These are phyloP conservation scores for Colletotrichum gloeosporioides DNA, from an alignment of 2,329 filamentous ascomycete genomes.

Conservation along the genomic window DNA sequence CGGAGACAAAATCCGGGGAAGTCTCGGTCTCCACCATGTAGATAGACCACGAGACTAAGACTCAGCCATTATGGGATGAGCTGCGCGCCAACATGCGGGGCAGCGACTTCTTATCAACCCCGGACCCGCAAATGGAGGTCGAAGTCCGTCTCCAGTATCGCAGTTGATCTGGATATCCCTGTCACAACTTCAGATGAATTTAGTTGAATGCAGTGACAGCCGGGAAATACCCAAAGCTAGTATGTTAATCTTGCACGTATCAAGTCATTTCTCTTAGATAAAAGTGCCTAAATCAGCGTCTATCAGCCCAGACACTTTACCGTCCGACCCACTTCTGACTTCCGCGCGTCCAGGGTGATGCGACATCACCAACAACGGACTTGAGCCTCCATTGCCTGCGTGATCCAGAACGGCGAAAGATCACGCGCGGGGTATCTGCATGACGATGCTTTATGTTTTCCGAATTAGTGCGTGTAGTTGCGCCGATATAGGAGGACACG, in stretches of 20 bases:
- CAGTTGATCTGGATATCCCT: background rate
- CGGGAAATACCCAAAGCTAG: background rate
- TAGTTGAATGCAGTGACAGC: background rate
- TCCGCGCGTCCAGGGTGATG: background rate
- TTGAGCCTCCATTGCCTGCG: background rate
- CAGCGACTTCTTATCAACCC: background rate
- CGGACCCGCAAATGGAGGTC: slow-evolving; percentile 9
- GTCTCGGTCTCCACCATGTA: background rate
- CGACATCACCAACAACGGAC: background rate
- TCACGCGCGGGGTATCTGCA: background rate
- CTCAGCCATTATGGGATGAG: background rate
- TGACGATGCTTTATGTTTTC: background rate
- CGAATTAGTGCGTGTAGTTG: background rate
- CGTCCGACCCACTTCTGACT: background rate
- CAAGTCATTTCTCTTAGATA: background rate
- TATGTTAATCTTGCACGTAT: background rate
- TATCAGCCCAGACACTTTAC: background rate
- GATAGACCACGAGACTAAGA: background rate
- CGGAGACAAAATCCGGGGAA: background rate
- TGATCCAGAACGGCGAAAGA: background rate
- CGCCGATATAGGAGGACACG: background rate
- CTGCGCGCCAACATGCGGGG: background rate
- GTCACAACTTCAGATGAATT: background rate
- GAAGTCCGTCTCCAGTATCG: background rate
- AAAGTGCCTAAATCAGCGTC: background rate